These are phyloP conservation scores for Hapsidospora chrysogenum DNA, from an alignment of 495 filamentous ascomycete species.

Conservation along the genomic window DNA sequence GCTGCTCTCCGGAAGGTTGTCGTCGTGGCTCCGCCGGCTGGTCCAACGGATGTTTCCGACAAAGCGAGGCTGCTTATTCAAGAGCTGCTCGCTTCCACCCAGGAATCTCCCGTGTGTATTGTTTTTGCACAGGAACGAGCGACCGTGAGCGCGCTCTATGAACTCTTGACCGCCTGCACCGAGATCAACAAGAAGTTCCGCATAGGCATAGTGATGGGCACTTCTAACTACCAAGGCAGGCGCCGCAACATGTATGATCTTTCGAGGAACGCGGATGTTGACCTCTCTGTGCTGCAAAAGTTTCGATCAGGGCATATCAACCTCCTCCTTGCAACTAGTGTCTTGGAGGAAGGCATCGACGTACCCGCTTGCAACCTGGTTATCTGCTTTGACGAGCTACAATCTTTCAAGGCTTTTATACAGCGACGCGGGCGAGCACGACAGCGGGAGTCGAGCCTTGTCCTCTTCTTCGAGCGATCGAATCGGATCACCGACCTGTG, in stretches of 20 bases:
- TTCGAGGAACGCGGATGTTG: slow-evolving; percentile 17
- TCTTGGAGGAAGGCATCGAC: slow-evolving; percentile 87
- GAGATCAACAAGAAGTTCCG: slow-evolving; percentile 36
- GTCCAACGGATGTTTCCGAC: slow-evolving; percentile 20
- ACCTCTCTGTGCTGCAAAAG: slow-evolving; percentile 47
- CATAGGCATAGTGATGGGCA: slow-evolving; percentile 58
- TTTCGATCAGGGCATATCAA: slow-evolving; percentile 58
- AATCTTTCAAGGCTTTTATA: slow-evolving; percentile 71
- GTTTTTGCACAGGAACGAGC: slow-evolving; percentile 66
- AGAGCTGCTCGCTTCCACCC: slow-evolving; percentile 27
- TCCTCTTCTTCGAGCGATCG: slow-evolving; percentile 32
- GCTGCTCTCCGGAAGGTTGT: slow-evolving; percentile 30
- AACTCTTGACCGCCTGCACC: slow-evolving; percentile 48
- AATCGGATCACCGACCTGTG: slow-evolving; percentile 28
- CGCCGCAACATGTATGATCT: slow-evolving; percentile 46
- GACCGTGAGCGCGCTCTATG: slow-evolving; percentile 47
- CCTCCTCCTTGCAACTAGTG: slow-evolving; percentile 67
- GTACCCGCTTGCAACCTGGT: slow-evolving; percentile 73
- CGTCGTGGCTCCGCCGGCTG: slow-evolving; percentile 11
- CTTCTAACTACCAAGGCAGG: slow-evolving; percentile 30
- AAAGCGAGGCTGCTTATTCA: slow-evolving; percentile 40
- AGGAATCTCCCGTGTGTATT: slow-evolving; percentile 43
- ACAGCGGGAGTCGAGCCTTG: slow-evolving; percentile 49
- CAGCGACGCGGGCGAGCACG: slow-evolving; percentile 78
- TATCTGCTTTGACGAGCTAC: slow-evolving; percentile 65